Evolutionary conservation across 2,329 filamentous ascomycete genomes (phyloP), one percentile per base, ranked within the genome.

Genomic region (Akanthomyces muscarius): DNA sequence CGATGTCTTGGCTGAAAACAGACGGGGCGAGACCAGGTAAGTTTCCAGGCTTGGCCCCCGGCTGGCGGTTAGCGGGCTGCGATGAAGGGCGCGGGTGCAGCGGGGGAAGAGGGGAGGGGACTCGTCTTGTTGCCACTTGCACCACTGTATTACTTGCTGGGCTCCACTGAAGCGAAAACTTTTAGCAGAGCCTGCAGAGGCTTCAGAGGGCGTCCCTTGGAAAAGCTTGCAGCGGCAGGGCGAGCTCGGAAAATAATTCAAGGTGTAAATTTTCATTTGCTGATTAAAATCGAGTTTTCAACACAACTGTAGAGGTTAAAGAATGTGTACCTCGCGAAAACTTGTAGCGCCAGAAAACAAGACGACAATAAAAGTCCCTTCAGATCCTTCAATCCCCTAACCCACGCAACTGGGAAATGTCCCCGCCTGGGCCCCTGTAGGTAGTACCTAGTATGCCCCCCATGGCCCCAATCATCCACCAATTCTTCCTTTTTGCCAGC

Each of bases 351-450:
- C 21, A 21, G 21, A 21, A 21, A 30, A 6, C 28, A 30, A 30
- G 28, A 30, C 6, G 28, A 30, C 28, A 30, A 30, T 30, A 41
- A 41, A 41, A 41, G 38, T 41, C 38, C 38, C 38, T 41, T 14
- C 3, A 41, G 33, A 36, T 36, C 33, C 33, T 11, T 11, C 33
- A 16, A 16, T 63, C 45, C 61, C 61, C 61, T 57, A 63, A 57
- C 61, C 53, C 61, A 63, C 33, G 57, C n/a, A 41, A 38, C 28
- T 23, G 51, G 23, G 21, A 33, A 25, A 25, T 47, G 30, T 41
- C 60, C 44, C 60, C 51, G 52, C 53, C 41, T 16, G 30, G 21
- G 1, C 21, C 55, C 42, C 55, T 48, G 42, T 30, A 25, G 21
- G 21, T 21, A 21, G 21, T 21, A 21, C 21, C 21, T 1, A 21